phyloP scores from a whole-genome alignment of 2,329 filamentous ascomycete species.

The Lecanicillium sp. region DNA sequence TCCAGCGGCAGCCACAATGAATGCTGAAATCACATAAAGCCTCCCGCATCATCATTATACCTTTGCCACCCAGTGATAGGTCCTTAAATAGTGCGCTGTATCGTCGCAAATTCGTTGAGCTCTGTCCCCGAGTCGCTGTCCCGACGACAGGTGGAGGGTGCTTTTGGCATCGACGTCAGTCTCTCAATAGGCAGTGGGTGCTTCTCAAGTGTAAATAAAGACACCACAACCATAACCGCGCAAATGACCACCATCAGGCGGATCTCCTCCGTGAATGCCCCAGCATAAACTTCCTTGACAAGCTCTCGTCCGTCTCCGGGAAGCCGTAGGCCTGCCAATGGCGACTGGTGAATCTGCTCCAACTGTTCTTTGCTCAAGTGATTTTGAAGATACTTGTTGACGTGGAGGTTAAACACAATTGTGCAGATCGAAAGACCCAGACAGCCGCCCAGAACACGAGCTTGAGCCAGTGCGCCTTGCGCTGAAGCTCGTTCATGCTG shows the following conservation, averaged over 20 bases:
- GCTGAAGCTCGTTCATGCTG: conserved; percentile 45
- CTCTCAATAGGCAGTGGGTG: conserved; percentile 27
- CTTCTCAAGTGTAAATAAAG: conserved; percentile 35
- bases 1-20: no score
- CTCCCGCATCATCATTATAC: no score
- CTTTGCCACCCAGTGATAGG: no score
- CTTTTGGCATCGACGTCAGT: conserved; percentile 20
- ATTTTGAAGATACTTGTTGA: conserved; percentile 27
- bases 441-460: conserved; percentile 50
- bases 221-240: conserved; percentile 32
- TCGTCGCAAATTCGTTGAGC: conserved; percentile 21
- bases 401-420: conserved; percentile 44
- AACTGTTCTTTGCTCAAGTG: conserved; percentile 29
- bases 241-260: conserved; percentile 37
- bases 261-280: conserved; percentile 37
- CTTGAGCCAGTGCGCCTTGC: conserved; percentile 52
- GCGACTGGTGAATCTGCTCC: conserved; percentile 35
- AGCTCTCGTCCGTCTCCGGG: conserved; percentile 21
- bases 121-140: conserved; percentile 30
- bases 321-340: conserved; percentile 28
- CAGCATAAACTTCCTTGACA: conserved; percentile 33
- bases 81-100: conserved; percentile 6
- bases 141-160: conserved; percentile 19
- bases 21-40: no score
- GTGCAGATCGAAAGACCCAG: conserved; percentile 51